Base-by-base conservation (phyloP, 345 rosid species). In the Eucalyptus cladocalyx region DNA sequence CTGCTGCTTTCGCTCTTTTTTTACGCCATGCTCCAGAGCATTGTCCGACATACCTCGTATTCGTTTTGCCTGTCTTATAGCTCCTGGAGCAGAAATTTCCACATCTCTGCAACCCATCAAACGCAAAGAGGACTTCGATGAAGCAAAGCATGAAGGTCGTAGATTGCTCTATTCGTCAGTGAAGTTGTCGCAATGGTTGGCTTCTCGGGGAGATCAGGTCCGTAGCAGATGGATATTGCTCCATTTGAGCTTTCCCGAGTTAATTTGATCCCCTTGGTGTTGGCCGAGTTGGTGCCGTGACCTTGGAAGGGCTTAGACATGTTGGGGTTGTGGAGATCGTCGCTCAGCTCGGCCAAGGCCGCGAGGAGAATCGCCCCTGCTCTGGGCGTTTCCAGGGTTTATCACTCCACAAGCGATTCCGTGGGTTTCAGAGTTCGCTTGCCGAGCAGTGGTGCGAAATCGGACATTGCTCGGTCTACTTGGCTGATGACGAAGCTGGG, bases 401-500 rank as follows among this genome's bases (percentile, higher is more conserved):
- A 85, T 83, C 89, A 37, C 69, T 90, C 89, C 81, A 34, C 69
- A n/a, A 58, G 43, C 42, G 54, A 53, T 24, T 40, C 88, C 10
- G 34, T 47, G 15, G 58, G 87, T 50, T 89, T 83, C 60, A 89
- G 67, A 85, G 90, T 83, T 50, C 10, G 89, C 16, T 89, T 87
- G 88, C 89, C 90, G 16, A 87, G 88, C 51, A 92, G 89, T 56
- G 76, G 62, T 45, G 92, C 45, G 13, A 76, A 60, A 50, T 90
- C 97, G 26, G 53, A 60, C 23, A 87, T 90, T 21, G 93, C 94
- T 37, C 90, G 91, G 85, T 93, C 92, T 88, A 95, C 95, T 88
- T 94, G 94, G 94, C 85, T 93, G 80, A 93, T 95, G 54, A 90
- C 93, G 7, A 91, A 87, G 90, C 89, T 94, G 2, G 88, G 93